Base-by-base conservation (phyloP, 169 alveolate species). In the Eimeria praecox region DNA sequence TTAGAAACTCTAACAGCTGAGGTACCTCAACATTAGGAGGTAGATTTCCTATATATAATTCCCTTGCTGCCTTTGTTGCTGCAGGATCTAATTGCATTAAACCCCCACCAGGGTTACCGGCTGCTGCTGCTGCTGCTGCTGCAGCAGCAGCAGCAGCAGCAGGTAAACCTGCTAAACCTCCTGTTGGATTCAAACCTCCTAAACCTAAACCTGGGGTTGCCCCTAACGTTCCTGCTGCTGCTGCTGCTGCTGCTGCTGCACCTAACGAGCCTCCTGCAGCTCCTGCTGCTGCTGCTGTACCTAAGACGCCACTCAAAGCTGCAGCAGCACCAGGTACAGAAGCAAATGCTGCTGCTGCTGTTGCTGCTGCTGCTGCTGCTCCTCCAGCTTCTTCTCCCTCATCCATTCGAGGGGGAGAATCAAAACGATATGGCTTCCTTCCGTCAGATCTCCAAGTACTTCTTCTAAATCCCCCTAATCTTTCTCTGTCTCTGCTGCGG, bases 21-120 rank as follows among this genome's bases (percentile, higher is more conserved):
- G 96, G 95, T 24, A 98, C 98, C 12, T 97, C 98, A 16, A 96
- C 96, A 5, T 97, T 95, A 2, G 98, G 98, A 0, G 99, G 99
- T 16, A 98, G 97, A 90, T 98, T 98, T 16, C 99, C 99, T 24
- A 98, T 97, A 59, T 98, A 97, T 33, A 98, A 97, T 75, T 98
- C 99, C 22, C 99, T 56, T 64, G 96, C 97, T 20, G 98, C 92
- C 52, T 97, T 97, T 9, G 97, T 95, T 3, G 97, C 92, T 9
- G 93, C 94, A 3, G 96, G 95, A 33, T 95, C 96, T 18, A 95
- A 86, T 49, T 86, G 95, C 46, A 95, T 24, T 24, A 86, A 33
- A 44, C 95, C 90, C 4, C 78, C 92, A 24, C 85, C 94, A 5
- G 95, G 85, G 3, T 52, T 38, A 0, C 33, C 49, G 0, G 98